Conservation (phyloP, 169 alveolate species). For the Ichthyophthirius multifiliis region DNA sequence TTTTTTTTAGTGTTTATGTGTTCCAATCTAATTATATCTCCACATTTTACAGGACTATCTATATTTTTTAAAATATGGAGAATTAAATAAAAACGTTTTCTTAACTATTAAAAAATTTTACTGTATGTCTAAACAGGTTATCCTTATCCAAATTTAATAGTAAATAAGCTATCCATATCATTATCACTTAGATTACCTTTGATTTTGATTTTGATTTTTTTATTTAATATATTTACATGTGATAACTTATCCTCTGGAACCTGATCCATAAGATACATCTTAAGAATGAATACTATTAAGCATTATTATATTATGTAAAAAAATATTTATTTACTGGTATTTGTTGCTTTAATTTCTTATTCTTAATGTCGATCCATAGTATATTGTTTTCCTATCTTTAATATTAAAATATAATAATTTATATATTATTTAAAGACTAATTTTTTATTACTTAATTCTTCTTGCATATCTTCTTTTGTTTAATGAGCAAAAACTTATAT, state of each 20-base stretch:
- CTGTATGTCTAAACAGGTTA: background rate
- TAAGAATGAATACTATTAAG: background rate
- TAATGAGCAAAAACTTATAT: too few species aligned
- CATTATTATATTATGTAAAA: background rate
- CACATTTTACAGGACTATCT: background rate
- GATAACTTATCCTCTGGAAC: background rate
- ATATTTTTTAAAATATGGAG: background rate
- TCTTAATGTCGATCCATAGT: background rate
- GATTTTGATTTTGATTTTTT: background rate
- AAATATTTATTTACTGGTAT: background rate
- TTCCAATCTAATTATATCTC: background rate
- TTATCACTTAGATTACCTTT: too few species aligned
- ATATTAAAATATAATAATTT: background rate
- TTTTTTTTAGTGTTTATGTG: background rate
- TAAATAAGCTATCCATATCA: background rate
- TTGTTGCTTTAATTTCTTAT: background rate
- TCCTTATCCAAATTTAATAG: background rate
- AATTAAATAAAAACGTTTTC: background rate
- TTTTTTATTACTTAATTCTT: background rate
- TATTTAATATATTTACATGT: background rate
- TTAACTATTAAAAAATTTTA: background rate
- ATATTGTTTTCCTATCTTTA: background rate
- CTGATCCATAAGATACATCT: slow-evolving; percentile 6
- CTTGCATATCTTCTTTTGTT: background rate
- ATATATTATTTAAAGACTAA: background rate